A percentile compares a stretch with the other conserved stretches of the same genome.
These are phyloP conservation scores for Calonectria henricotiae DNA, from an alignment of 2,329 filamentous ascomycete genomes.

Conservation along the genomic window DNA sequence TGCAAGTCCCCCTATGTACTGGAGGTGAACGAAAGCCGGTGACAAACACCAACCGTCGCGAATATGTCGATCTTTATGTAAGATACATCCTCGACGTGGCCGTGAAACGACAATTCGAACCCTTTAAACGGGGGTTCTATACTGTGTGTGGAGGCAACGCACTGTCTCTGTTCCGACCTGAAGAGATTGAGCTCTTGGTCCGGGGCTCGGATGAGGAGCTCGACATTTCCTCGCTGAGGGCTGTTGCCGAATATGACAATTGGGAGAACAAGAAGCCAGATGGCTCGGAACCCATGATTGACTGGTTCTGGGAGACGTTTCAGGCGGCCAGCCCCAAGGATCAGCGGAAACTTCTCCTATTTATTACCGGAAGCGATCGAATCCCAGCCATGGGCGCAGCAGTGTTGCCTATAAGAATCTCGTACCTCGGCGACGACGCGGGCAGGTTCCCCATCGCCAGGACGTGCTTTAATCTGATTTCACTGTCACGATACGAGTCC, in stretches of 20 bases:
- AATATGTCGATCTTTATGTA: slow-evolving; percentile 91
- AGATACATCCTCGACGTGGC: slow-evolving; percentile 84
- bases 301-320: slow-evolving; percentile 94
- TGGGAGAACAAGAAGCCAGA: slow-evolving; percentile 76
- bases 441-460: slow-evolving; percentile 86
- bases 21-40: slow-evolving; percentile 83
- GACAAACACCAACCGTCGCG: slow-evolving; percentile 86
- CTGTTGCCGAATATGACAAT: slow-evolving; percentile 86
- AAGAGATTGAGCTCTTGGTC: slow-evolving; percentile 92
- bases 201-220: slow-evolving; percentile 88
- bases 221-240: slow-evolving; percentile 82
- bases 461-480: slow-evolving; percentile 92
- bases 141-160: slow-evolving; percentile 93
- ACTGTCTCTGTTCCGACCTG: slow-evolving; percentile 87
- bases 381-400: slow-evolving; percentile 91
- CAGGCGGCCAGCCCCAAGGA: slow-evolving; percentile 75
- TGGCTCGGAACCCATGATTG: slow-evolving; percentile 77
- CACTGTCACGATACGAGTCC: slow-evolving; percentile 81
- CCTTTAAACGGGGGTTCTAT: slow-evolving; percentile 95
- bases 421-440: slow-evolving; percentile 82
- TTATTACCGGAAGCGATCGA: slow-evolving; percentile 92
- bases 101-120: slow-evolving; percentile 88
- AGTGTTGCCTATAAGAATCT: slow-evolving; percentile 83
- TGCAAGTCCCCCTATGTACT: slow-evolving; percentile 80
- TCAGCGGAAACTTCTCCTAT: slow-evolving; percentile 85